Evolutionary conservation across 129 eudicot genomes (phyloP).

Genomic region (Artemisia argyi): DNA sequence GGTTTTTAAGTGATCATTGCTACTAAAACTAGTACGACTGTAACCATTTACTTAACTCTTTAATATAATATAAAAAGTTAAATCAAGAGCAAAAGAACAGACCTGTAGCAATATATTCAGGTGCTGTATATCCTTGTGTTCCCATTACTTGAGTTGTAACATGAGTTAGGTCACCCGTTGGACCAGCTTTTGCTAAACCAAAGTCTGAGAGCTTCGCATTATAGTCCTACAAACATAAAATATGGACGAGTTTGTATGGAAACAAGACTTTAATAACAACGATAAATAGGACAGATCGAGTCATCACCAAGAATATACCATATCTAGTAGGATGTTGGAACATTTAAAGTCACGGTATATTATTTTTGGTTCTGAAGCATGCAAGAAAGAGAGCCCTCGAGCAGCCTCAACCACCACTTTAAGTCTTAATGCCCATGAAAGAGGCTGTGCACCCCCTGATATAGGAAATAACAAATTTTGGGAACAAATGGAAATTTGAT

Average conservation of each 20-base stretch:
- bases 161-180: constrained; percentile 49
- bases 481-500: constrained; percentile 9
- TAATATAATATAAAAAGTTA: background rate
- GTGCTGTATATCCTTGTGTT: constrained; percentile 70
- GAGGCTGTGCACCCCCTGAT: constrained; percentile 46
- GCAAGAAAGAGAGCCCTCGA: constrained; percentile 67
- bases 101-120: constrained; percentile 69
- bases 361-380: constrained; percentile 47
- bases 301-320: constrained; percentile 35
- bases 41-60: background rate
- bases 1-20: background rate
- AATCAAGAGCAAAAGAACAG: background rate
- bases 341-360: constrained; percentile 75
- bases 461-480: background rate
- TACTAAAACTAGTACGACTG: background rate
- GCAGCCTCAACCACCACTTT: constrained; percentile 70
- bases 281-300: background rate
- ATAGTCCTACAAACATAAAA: constrained; percentile 45
- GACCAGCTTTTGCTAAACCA: constrained; percentile 75
- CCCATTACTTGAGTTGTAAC: constrained; percentile 65
- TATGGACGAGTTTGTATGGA: background rate
- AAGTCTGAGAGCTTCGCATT: constrained; percentile 80
- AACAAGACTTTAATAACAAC: background rate
- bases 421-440: constrained; percentile 65
- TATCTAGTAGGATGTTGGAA: constrained; percentile 64